Percentiles rank a stretch among this genome's conserved stretches.
phyloP scores from a whole-genome alignment of 441 rosid genomes.

The Croton laevigatus region DNA sequence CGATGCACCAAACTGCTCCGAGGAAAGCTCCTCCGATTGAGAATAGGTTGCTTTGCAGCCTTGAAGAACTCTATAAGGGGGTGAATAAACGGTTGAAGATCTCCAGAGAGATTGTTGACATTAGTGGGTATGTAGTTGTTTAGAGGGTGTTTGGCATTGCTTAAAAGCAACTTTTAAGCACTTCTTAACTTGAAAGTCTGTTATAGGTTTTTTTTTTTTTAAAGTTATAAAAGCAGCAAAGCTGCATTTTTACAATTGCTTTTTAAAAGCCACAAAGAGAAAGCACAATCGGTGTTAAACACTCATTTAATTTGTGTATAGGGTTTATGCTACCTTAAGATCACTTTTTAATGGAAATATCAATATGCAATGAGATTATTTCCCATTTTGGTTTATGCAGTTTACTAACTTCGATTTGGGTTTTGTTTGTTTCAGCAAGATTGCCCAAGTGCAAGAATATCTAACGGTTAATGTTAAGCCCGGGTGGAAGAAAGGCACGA shows the following conservation, averaged over 20 bases:
- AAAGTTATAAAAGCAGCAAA: too few species aligned
- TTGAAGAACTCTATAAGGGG: slow-evolving; percentile 82
- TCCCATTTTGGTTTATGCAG: not conserved
- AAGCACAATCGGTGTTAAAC: too few species aligned
- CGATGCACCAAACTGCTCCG: slow-evolving; percentile 47
- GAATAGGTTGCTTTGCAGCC: slow-evolving; percentile 66
- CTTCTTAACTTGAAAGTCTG: too few species aligned
- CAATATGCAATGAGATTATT: too few species aligned
- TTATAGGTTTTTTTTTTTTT: too few species aligned
- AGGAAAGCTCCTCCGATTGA: slow-evolving; percentile 70
- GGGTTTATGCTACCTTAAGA: too few species aligned
- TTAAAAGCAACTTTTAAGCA: too few species aligned
- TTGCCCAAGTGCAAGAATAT: slow-evolving; percentile 66
- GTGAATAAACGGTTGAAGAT: slow-evolving; percentile 83
- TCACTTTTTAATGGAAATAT: too few species aligned
- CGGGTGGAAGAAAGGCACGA: slow-evolving; percentile 93
- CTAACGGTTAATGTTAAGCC: slow-evolving; percentile 71
- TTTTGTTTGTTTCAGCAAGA: slow-evolving; percentile 43
- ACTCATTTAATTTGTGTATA: too few species aligned
- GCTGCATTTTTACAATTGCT: too few species aligned
- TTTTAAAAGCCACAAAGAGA: too few species aligned
- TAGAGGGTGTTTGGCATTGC: not conserved
- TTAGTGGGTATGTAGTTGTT: slow-evolving; percentile 45
- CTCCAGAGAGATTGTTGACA: slow-evolving; percentile 59
- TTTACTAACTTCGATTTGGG: not conserved